A percentile compares a stretch with the other conserved stretches of the same genome.
Evolutionary conservation across 176 grass and related monocot species (phyloP).

Genomic region (Saccharum officinarum): DNA sequence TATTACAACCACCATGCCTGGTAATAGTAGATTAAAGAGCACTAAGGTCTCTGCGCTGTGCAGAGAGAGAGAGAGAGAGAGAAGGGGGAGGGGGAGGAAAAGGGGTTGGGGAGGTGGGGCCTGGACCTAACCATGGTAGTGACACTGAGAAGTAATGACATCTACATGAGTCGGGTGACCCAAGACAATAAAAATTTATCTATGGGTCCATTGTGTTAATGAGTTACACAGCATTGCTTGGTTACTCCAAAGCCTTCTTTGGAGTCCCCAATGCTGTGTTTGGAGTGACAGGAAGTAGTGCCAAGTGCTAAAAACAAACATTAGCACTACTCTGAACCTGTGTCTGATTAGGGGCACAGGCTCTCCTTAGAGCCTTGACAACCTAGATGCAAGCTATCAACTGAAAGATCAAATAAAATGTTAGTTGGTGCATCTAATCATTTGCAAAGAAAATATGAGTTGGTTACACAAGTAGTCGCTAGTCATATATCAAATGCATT

Average conservation of each 20-base stretch:
- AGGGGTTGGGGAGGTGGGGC: background rate
- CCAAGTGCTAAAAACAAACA: slow-evolving; percentile 96
- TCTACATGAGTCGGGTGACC: slow-evolving; percentile 64
- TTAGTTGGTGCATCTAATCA: slow-evolving; percentile 57
- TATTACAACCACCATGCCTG: slow-evolving; percentile 81
- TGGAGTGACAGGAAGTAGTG: slow-evolving; percentile 58
- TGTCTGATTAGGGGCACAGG: slow-evolving; percentile 57
- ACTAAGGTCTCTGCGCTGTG: slow-evolving; percentile 42
- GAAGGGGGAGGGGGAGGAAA: background rate
- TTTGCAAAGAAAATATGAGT: slow-evolving; percentile 46
- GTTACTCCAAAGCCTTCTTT: slow-evolving; percentile 85
- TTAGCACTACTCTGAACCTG: slow-evolving; percentile 80
- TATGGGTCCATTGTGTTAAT: slow-evolving; percentile 50
- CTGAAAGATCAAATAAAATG: slow-evolving; percentile 48
- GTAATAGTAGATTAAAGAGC: slow-evolving; percentile 67
- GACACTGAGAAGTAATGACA: slow-evolving; percentile 53
- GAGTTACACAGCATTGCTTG: slow-evolving; percentile 43
- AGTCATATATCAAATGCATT: slow-evolving; percentile 48
- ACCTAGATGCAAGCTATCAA: slow-evolving; percentile 71
- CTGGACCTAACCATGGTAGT: slow-evolving; percentile 91
- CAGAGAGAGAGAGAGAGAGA: background rate
- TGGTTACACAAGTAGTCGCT: slow-evolving; percentile 47
- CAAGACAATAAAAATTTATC: slow-evolving; percentile 94
- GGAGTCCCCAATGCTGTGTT: slow-evolving; percentile 61
- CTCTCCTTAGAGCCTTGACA: slow-evolving; percentile 88